Conservation (phyloP, 768 basidiomycete species). For the Mycena belliarum region DNA sequence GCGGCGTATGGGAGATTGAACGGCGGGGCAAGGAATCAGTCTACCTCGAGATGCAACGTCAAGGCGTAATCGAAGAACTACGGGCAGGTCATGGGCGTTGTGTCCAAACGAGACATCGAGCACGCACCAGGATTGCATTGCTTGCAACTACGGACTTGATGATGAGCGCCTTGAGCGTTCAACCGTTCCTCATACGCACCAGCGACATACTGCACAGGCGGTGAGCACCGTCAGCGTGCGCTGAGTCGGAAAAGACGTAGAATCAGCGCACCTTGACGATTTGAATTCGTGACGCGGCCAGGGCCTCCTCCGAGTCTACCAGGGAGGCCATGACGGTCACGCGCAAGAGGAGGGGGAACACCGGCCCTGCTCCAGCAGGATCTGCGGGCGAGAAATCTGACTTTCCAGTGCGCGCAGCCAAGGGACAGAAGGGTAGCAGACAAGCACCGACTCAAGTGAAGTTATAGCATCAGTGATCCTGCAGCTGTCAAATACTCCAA, state of each 20-base stretch:
- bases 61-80: conserved; percentile 3
- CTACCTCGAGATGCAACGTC: conserved; percentile 3
- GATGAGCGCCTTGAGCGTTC: neutral
- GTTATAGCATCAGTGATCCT: too few species aligned
- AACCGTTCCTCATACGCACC: neutral
- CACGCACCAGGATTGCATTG: neutral
- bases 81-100: neutral
- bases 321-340: too few species aligned
- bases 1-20: neutral
- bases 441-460: too few species aligned
- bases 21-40: too few species aligned
- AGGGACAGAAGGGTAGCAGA: too few species aligned
- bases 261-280: neutral
- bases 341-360: too few species aligned
- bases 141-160: neutral
- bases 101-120: neutral
- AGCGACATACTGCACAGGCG: neutral
- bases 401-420: too few species aligned
- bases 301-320: neutral
- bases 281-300: neutral
- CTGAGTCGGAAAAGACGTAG: neutral
- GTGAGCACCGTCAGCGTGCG: too few species aligned
- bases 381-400: too few species aligned
- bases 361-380: too few species aligned
- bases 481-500: too few species aligned